Percentiles rank a stretch among this genome's conserved stretches.
Conservation (phyloP, 2,329 filamentous ascomycete genomes). For the Nectriaceae sp. region DNA sequence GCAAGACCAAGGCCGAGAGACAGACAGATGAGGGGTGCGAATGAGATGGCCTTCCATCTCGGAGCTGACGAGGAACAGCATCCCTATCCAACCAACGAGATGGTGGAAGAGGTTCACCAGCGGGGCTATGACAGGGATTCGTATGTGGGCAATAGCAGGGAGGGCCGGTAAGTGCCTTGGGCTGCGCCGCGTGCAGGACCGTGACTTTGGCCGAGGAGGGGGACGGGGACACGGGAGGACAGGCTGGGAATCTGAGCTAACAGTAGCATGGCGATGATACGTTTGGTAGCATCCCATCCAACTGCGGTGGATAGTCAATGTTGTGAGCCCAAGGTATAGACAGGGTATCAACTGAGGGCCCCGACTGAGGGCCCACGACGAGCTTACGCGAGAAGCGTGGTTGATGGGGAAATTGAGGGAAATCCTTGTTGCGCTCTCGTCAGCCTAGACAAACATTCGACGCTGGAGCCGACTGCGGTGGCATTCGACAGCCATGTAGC, state of each 20-base stretch:
- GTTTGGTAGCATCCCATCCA: no score
- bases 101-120: conserved; percentile 5
- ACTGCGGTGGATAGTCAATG: no score
- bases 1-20: conserved; percentile 10
- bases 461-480: neutral
- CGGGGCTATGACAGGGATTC: conserved; percentile 9
- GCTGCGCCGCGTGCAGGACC: neutral
- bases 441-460: neutral
- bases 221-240: neutral
- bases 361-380: no score
- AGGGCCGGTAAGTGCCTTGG: neutral
- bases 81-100: conserved; percentile 7
- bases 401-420: neutral
- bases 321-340: no score
- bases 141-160: conserved; percentile 2
- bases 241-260: neutral
- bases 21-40: conserved; percentile 17
- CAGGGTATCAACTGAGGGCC: no score
- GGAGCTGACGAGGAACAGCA: conserved; percentile 14
- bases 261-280: neutral
- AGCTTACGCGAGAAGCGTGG: neutral
- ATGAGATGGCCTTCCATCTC: conserved; percentile 16
- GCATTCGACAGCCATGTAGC: neutral
- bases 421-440: neutral
- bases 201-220: neutral